Base-by-base conservation (phyloP, 306 rosid species). In the Rosa rugosa region DNA sequence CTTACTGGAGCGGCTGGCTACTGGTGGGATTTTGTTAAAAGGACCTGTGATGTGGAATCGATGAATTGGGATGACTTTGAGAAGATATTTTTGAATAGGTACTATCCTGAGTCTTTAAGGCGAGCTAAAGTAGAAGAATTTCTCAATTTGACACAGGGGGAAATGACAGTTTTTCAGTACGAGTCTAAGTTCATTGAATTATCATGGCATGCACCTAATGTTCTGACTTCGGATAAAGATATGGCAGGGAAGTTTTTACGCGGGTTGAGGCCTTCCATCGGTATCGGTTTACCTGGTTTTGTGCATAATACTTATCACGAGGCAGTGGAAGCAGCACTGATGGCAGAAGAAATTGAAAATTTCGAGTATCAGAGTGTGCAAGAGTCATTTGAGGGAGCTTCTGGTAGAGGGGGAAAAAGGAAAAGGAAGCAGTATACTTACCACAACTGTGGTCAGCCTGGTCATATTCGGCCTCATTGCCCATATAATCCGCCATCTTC, bases 361-460 rank as follows among this genome's bases (percentile, higher is more conserved):
- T 6, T 53, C 2, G 9, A 18, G 23, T 5, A 6, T 53, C 11
- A 6, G 23, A 18, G 49, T 0, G 12, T 16, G 71, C 6, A 66
- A 8, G 71, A 66, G 49, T 40, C 49, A 20, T 38, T 34, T 36
- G 71, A 36, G 22, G 46, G n/a, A 34, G 14, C 23, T 38, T 36
- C 71, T 65, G 13, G 45, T 65, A 5, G 20, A 38, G 23, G 13
- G 23, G 25, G n/a, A 34, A 34, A 16, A 36, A 8, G 22, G 47
- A 5, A 8, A 36, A 65, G 71, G 41, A 36, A 38, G 47, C 47
- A 65, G 23, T 34, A 36, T 22, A 66, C 5, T 66, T 66, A 49
- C 71, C 45, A 66, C 71, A 18, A 38, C 46, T 66, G 71, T 38
- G 71, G 71, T 10, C 23, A 66, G 71, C 47, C 71, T 36, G 71